These are phyloP conservation scores for Cercospora zeae-maydis DNA, from an alignment of 2,329 filamentous ascomycete genomes.

Conservation along the genomic window DNA sequence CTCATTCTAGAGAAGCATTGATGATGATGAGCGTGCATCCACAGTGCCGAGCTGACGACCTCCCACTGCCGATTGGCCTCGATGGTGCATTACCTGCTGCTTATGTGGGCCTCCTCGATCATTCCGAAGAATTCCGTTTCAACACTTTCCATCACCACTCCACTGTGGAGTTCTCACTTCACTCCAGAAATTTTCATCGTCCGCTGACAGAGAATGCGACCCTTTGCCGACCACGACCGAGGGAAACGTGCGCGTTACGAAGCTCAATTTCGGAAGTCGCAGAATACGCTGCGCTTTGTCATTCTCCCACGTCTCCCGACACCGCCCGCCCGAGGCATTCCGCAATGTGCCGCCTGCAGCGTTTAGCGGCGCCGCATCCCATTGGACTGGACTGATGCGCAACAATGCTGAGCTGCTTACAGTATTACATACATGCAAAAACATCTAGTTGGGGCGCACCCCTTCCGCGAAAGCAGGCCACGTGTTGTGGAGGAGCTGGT, in stretches of 20 bases:
- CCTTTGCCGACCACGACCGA: not conserved
- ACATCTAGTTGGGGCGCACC: too few relatives aligned
- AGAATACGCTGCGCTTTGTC: not conserved
- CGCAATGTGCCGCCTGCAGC: not conserved
- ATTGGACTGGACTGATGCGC: not conserved
- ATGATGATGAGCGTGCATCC: not conserved
- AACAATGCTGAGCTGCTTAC: not conserved
- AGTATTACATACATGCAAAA: constrained; percentile 9
- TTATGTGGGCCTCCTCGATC: not conserved
- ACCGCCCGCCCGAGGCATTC: not conserved
- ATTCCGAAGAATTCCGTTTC: constrained; percentile 5
- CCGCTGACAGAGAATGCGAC: not conserved
- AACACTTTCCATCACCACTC: not conserved
- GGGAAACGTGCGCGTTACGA: not conserved
- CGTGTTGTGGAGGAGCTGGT: constrained; percentile 6
- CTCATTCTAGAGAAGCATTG: not conserved
- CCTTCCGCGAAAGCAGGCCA: too few relatives aligned
- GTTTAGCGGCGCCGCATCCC: not conserved
- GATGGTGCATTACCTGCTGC: not conserved
- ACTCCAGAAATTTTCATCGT: not conserved
- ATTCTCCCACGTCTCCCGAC: not conserved
- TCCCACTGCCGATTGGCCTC: not conserved
- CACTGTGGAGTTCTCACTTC: constrained; percentile 9
- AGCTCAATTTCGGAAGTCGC: not conserved
- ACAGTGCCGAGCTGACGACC: not conserved